phyloP scores from a whole-genome alignment of 139 green algal genomes.

The Ettlia oleoabundans region DNA sequence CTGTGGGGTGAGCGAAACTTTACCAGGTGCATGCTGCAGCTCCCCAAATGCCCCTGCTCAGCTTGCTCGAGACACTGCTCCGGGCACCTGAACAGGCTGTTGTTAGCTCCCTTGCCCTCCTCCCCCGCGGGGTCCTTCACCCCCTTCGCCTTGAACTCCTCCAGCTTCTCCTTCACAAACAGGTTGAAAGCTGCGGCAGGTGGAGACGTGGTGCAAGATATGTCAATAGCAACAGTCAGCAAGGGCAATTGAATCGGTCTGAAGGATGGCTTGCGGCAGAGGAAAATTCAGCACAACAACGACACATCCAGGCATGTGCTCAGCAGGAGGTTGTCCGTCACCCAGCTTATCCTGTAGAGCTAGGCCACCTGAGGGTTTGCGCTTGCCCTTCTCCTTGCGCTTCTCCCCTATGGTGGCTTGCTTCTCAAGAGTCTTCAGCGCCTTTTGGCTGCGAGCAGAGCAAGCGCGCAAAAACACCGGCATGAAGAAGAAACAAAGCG shows the following conservation, averaged over 20 bases:
- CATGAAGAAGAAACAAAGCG: neutral
- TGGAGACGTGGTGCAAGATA: neutral
- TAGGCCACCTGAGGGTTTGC: slow-evolving; percentile 45
- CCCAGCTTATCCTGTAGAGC: too few species aligned
- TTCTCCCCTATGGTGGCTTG: too few species aligned
- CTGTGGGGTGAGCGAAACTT: too few species aligned
- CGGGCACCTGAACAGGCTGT: neutral
- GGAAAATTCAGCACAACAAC: too few species aligned
- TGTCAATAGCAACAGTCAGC: too few species aligned
- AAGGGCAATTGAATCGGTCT: too few species aligned
- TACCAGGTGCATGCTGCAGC: too few species aligned
- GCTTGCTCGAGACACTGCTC: too few species aligned
- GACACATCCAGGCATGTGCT: too few species aligned
- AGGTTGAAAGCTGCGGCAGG: slow-evolving; percentile 53
- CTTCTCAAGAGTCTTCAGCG: slow-evolving; percentile 6
- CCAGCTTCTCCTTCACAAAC: slow-evolving; percentile 53
- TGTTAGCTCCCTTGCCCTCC: neutral
- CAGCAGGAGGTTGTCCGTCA: too few species aligned
- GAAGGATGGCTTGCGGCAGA: too few species aligned
- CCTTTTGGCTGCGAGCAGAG: neutral
- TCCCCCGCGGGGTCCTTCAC: neutral
- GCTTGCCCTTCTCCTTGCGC: slow-evolving; percentile 15
- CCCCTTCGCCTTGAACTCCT: slow-evolving; percentile 43
- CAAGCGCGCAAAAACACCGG: neutral
- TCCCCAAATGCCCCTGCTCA: too few species aligned